Percentiles rank a stretch among this genome's conserved stretches.
Evolutionary conservation across 768 basidiomycete species (phyloP).

Genomic region (Termitomyces sp.): DNA sequence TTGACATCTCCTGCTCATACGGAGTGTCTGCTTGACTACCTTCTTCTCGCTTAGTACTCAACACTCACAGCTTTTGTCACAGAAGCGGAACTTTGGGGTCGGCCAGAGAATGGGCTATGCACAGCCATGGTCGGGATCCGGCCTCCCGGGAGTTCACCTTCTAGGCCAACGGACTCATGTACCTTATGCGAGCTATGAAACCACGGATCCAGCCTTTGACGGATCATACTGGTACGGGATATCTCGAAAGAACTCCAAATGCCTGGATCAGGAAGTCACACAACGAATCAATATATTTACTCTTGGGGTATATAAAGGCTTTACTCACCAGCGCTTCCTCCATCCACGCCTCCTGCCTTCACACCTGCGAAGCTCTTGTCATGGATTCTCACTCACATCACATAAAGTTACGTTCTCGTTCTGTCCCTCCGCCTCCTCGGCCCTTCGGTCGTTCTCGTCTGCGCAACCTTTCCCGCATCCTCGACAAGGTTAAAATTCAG

Average conservation of each 20-base stretch:
- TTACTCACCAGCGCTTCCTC: too few species aligned
- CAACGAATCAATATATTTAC: too few species aligned
- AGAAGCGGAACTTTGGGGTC: not conserved
- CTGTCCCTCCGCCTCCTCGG: not conserved
- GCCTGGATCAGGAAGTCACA: too few species aligned
- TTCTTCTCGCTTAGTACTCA: not conserved
- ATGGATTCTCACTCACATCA: constrained; percentile 4
- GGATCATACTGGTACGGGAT: too few species aligned
- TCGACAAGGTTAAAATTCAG: not conserved
- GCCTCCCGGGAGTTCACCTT: too few species aligned
- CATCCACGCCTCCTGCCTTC: not conserved
- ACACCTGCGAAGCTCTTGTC: not conserved
- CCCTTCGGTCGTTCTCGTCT: not conserved
- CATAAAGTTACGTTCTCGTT: constrained; percentile 3
- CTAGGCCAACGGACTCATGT: too few species aligned
- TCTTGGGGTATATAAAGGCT: not conserved
- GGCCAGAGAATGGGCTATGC: too few species aligned
- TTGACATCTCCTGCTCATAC: too few species aligned
- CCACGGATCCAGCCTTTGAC: too few species aligned
- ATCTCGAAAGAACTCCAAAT: too few species aligned
- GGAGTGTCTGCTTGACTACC: not conserved
- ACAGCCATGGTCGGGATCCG: too few species aligned
- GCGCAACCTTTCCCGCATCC: not conserved
- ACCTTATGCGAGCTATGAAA: too few species aligned
- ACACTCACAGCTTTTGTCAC: not conserved